Base-by-base conservation (phyloP, 2,329 filamentous ascomycete genomes). In the Diplodia mutila region DNA sequence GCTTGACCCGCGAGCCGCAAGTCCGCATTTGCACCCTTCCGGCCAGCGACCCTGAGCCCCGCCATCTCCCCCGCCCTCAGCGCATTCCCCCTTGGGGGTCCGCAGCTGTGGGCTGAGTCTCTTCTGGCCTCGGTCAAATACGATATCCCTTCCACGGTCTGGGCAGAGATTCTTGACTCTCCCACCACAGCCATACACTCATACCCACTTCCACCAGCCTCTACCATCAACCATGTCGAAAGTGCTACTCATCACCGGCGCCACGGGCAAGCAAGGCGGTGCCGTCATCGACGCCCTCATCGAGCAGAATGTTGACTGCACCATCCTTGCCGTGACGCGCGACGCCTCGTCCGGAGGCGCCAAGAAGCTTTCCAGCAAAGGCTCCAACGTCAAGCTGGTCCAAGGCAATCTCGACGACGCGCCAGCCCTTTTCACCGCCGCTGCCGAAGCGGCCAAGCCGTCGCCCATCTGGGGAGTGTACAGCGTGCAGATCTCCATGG, bases 321-420 rank as follows among this genome's bases (percentile, higher is more conserved):
- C 83, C 14, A 85, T 90, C 64, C 81, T 88, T 18, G 89, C 88
- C 7, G 80, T 90, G 25, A 90, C 88, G 2, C 85, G 88, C 69
- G 82, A 89, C 71, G 72, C 82, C 0, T 73, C 76, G n/a, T 87
- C 86, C 0, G 59, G 76, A 0, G 81, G 81, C 1, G 85, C 87
- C 0, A 80, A 86, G 72, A 79, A 78, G 18, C 82, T 89, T 2
- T 72, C 76, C 2, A 68, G 77, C 11, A 78, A 82, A 67, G 82
- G 83, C 1, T 72, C 82, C 8, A 80, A 80, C 14, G 82, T 89
- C 70, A 82, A 82, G 27, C 71, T 90, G 0, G 81, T 90, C 3
- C 78, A 88, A 71, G 88, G 88, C 8, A 80, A 90, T 69, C 77
- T 90, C 14, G 79, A 86, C 65, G 78, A 88, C 48, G 76, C 83